A percentile compares a stretch with the other conserved stretches of the same genome.
Evolutionary conservation across 805 yeast genomes (phyloP).

Genomic region (Starmerella riodocensis): DNA sequence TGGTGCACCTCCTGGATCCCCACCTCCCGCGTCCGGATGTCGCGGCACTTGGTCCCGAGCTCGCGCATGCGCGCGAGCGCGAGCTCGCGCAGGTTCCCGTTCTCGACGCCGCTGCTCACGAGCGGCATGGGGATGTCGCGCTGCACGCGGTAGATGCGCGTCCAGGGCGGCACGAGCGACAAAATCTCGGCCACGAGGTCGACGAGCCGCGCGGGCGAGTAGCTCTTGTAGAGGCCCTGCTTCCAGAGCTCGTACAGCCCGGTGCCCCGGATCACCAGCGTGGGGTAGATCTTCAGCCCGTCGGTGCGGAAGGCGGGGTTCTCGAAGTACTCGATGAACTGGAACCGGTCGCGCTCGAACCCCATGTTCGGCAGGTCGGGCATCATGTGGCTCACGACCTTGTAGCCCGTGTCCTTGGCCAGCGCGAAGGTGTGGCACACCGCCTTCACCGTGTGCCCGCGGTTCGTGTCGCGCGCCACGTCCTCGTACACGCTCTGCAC

Average conservation of each 20-base stretch:
- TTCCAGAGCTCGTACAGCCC: constrained; percentile 97
- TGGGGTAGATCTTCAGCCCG: constrained; percentile 89
- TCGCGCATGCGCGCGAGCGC: constrained; percentile 97
- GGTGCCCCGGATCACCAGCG: constrained; percentile 92
- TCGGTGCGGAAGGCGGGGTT: constrained; percentile 95
- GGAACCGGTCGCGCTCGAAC: constrained; percentile 94
- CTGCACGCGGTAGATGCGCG: constrained; percentile 94
- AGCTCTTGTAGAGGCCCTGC: constrained; percentile 84
- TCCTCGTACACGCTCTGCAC: constrained; percentile 96
- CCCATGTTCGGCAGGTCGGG: constrained; percentile 98
- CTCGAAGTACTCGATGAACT: constrained; percentile 90
- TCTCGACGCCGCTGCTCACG: constrained; percentile 94
- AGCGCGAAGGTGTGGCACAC: constrained; percentile 91
- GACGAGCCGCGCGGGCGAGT: constrained; percentile 84
- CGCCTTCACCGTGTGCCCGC: constrained; percentile 94
- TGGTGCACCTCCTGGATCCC: constrained; percentile 98
- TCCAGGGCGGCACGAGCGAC: constrained; percentile 98
- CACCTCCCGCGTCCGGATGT: constrained; percentile 93
- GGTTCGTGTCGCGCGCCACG: constrained; percentile 93
- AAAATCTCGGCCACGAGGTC: constrained; percentile 91
- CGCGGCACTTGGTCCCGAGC: constrained; percentile 90
- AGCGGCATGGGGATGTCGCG: constrained; percentile 98
- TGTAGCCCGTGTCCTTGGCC: constrained; percentile 97
- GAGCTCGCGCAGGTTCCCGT: constrained; percentile 88
- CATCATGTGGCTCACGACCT: constrained; percentile 98